Evolutionary conservation across 2,329 filamentous ascomycete species (phyloP), one percentile per base, ranked within the genome.

Genomic region (Alternaria sp.): DNA sequence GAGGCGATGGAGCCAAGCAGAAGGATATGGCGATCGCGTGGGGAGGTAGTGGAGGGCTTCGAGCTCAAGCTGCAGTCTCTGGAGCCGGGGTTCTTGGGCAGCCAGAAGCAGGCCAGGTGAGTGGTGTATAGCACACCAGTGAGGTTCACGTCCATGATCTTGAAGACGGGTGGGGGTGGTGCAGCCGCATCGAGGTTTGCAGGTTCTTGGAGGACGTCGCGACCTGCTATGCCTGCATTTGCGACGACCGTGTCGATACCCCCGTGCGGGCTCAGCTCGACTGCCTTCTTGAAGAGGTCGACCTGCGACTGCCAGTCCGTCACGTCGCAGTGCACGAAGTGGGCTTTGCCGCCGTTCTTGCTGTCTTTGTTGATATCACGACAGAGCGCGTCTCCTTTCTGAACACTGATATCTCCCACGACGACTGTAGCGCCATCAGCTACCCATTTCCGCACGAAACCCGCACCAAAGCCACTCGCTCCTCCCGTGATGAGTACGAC

Each of bases 271-370:
- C 86, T 89, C 58, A 87, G 79, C 56, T 81, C 80, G 40, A 83
- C 80, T 4, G 88, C 88, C 57, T 84, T 78, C 47, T 86, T 85
- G 82, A 92, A 92, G 57, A 91, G 82, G 26, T 83, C 80, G 49
- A 88, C 86, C 72, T 91, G 89, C 6, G 85, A 87, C 46, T 87
- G 80, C 88, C 89, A 92, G 66, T 85, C 82, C 2, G 87, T 88
- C 10, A 92, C 89, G 78, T 92, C 86, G 81, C 88, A 90, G 69
- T 85, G 82, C 55, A 88, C 79, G 73, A 87, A 90, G 71, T 86
- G 81, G 63, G 87, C 85, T 25, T 84, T 79, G 54, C 78, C 67
- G 61, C 80, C 83, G 19, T 75, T 80, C 30, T 76, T 81, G 25
- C 40, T 44, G 63, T 72, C 73, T 45, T 80, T 72, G 45, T 84